Conservation (phyloP, 2,329 filamentous ascomycete species). For the Colletotrichum sojae region DNA sequence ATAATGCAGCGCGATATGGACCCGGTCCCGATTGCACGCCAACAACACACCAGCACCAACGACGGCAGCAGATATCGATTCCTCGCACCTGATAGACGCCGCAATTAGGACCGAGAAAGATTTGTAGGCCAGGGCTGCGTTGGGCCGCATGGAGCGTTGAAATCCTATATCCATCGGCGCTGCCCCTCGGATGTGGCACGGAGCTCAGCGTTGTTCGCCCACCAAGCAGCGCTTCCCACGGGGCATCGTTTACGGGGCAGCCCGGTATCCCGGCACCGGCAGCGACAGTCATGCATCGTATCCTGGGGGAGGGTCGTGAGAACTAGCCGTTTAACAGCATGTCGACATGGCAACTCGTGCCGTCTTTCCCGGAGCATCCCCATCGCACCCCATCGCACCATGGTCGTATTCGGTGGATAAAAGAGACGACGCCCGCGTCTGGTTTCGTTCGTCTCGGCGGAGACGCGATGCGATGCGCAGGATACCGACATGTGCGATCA, state of each 20-base stretch:
- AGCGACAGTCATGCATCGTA: conserved; percentile 5
- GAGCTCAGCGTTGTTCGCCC: not conserved
- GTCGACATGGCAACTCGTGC: conserved; percentile 12
- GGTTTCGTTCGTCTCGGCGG: not conserved
- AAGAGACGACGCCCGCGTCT: not conserved
- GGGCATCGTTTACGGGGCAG: conserved; percentile 1
- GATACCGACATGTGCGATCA: not conserved
- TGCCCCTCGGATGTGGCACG: not conserved
- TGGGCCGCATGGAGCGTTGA: not conserved
- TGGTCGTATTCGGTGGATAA: not conserved
- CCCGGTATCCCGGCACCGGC: conserved; percentile 34
- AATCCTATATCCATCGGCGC: not conserved
- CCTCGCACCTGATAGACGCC: not conserved
- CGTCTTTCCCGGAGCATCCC: conserved; percentile 13
- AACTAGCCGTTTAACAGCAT: not conserved
- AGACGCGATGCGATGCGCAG: not conserved
- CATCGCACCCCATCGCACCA: not conserved
- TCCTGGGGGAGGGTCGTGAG: not conserved
- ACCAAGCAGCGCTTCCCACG: conserved; percentile 1
- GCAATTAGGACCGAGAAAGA: not conserved
- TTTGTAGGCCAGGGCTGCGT: too few species aligned
- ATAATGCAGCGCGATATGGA: conserved; percentile 37
- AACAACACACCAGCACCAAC: not conserved
- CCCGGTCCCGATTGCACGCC: not conserved
- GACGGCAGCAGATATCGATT: not conserved